These are phyloP conservation scores for Pichia sp. DNA, from an alignment of 1,139 yeast species.

Conservation along the genomic window DNA sequence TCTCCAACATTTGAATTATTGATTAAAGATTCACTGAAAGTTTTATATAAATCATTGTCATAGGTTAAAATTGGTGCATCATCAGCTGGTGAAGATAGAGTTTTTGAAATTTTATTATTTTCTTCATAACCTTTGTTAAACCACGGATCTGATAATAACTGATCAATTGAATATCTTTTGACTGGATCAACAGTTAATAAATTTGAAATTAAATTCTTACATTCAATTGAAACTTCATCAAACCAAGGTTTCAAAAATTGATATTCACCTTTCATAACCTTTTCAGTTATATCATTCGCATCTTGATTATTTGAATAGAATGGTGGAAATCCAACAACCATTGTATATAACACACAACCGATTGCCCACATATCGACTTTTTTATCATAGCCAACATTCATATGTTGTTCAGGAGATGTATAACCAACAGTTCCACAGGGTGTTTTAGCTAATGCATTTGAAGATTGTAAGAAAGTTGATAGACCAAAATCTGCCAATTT, in stretches of 20 bases:
- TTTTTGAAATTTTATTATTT: constrained; percentile 1
- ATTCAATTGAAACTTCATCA: constrained; percentile 51
- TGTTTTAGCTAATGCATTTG: constrained; percentile 45
- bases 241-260: constrained; percentile 58
- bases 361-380: constrained; percentile 63
- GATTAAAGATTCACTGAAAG: constrained; percentile 21
- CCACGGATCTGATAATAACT: constrained; percentile 52
- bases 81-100: constrained; percentile 19
- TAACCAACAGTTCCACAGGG: constrained; percentile 63
- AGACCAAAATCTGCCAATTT: constrained; percentile 75
- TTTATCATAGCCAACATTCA: constrained; percentile 52
- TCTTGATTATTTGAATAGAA: constrained; percentile 48
- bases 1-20: constrained; percentile 17
- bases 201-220: constrained; percentile 47
- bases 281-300: constrained; percentile 48
- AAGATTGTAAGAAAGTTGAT: constrained; percentile 41
- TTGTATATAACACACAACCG: constrained; percentile 55
- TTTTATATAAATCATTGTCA: constrained; percentile 22
- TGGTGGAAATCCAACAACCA: constrained; percentile 59
- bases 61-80: constrained; percentile 25
- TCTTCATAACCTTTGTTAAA: constrained; percentile 29
- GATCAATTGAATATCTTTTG: constrained; percentile 47
- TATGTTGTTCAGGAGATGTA: constrained; percentile 56
- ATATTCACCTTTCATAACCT: constrained; percentile 54
- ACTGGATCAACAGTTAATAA: constrained; percentile 50